Conservation (phyloP, 345 rosid species). For the Camelina neglecta region DNA sequence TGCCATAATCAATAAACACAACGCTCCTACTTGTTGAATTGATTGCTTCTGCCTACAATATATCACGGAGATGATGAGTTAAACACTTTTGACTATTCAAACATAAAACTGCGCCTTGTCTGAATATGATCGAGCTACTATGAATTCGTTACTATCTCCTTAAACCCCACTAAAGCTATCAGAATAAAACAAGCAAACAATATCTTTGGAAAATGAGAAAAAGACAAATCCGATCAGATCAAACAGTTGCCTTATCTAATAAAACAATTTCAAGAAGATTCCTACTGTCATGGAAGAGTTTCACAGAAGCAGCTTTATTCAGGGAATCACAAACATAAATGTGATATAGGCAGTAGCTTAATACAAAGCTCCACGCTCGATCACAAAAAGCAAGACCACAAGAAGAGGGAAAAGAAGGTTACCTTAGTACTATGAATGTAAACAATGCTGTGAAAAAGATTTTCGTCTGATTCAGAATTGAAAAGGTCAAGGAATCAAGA, state of each 20-base stretch:
- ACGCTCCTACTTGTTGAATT: slow-evolving; percentile 85
- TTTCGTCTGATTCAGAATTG: slow-evolving; percentile 96
- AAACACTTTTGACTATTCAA: slow-evolving; percentile 5
- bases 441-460: slow-evolving; percentile 91
- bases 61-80: slow-evolving; percentile 23
- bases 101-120: not conserved
- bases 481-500: slow-evolving; percentile 95
- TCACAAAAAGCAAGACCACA: slow-evolving; percentile 1
- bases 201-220: not conserved
- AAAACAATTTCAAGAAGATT: not conserved
- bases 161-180: not conserved
- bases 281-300: not conserved
- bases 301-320: not conserved
- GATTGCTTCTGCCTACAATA: slow-evolving; percentile 88
- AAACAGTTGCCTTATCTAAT: not conserved
- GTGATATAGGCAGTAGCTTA: slow-evolving; percentile 10
- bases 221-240: not conserved
- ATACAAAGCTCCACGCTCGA: not conserved
- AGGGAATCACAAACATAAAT: not conserved
- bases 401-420: slow-evolving; percentile 28
- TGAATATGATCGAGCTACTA: slow-evolving; percentile 16
- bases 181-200: not conserved
- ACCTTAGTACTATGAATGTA: slow-evolving; percentile 83
- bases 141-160: not conserved
- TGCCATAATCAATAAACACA: slow-evolving; percentile 81